These are phyloP conservation scores for Botrytis byssoidea DNA, from an alignment of 2,329 filamentous ascomycete species.

Conservation along the genomic window DNA sequence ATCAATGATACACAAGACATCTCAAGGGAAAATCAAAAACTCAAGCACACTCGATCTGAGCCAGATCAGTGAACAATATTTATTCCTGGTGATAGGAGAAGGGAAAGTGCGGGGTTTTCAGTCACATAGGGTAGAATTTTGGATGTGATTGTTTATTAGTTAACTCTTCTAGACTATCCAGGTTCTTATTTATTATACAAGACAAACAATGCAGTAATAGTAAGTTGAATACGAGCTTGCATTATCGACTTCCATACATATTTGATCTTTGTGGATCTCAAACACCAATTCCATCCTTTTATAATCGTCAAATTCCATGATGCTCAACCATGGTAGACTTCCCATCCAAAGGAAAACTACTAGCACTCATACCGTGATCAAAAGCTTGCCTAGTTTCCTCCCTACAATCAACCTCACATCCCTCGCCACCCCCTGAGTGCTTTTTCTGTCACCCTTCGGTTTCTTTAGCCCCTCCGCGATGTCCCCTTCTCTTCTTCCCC, in stretches of 20 bases:
- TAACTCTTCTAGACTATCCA: not conserved
- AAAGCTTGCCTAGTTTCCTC: too few species aligned
- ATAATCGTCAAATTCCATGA: not conserved
- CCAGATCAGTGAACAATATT: accelerated
- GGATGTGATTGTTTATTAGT: not conserved
- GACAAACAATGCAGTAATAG: not conserved
- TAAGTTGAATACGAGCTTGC: not conserved
- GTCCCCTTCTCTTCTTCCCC: not conserved
- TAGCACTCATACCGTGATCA: not conserved
- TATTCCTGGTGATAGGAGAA: not conserved
- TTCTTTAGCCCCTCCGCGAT: too few species aligned
- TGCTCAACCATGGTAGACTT: not conserved
- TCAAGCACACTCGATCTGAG: not conserved
- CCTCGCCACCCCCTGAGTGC: not conserved
- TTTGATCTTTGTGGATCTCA: too few species aligned
- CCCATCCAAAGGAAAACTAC: not conserved
- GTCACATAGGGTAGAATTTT: not conserved
- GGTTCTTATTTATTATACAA: not conserved
- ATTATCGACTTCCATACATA: not conserved
- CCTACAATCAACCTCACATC: not conserved
- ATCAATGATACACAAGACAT: not conserved
- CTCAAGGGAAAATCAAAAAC: not conserved
- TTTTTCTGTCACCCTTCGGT: too few species aligned
- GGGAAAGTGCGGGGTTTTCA: not conserved
- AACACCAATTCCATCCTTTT: not conserved